These are phyloP conservation scores for Stenogyne calaminthoides DNA, from an alignment of 305 asterid species.

Conservation along the genomic window DNA sequence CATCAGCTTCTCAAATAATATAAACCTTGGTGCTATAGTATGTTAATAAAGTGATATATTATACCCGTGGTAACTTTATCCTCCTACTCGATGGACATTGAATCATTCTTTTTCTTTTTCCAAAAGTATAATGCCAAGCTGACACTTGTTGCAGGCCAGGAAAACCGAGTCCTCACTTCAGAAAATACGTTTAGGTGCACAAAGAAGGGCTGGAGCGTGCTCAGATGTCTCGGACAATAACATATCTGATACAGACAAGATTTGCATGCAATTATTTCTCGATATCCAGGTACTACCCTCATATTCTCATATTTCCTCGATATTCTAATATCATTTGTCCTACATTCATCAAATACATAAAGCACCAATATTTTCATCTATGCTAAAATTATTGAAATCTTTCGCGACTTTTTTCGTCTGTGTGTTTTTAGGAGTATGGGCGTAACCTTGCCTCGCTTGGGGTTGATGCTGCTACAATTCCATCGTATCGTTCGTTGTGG, in stretches of 20 bases:
- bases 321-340: not conserved
- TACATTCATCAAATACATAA: no score
- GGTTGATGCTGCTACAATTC: constrained; percentile 63
- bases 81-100: not conserved
- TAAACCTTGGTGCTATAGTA: not conserved
- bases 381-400: constrained; percentile 5
- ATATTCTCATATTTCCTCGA: not conserved
- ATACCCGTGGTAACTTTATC: not conserved
- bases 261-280: constrained; percentile 93
- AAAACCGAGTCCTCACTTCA: constrained; percentile 95
- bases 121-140: constrained; percentile 20
- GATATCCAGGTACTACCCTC: constrained; percentile 71
- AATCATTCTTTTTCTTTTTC: constrained; percentile 12
- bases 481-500: constrained; percentile 81
- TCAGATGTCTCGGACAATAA: constrained; percentile 84
- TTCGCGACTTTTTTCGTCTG: constrained; percentile 12
- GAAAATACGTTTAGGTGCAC: constrained; percentile 92
- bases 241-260: constrained; percentile 89
- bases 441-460: constrained; percentile 82
- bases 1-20: not conserved
- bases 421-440: constrained; percentile 73
- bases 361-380: not conserved
- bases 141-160: constrained; percentile 62
- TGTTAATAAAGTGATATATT: not conserved
- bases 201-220: constrained; percentile 93